phyloP scores from a whole-genome alignment of 345 rosid genomes.

The Citrus maxima region DNA sequence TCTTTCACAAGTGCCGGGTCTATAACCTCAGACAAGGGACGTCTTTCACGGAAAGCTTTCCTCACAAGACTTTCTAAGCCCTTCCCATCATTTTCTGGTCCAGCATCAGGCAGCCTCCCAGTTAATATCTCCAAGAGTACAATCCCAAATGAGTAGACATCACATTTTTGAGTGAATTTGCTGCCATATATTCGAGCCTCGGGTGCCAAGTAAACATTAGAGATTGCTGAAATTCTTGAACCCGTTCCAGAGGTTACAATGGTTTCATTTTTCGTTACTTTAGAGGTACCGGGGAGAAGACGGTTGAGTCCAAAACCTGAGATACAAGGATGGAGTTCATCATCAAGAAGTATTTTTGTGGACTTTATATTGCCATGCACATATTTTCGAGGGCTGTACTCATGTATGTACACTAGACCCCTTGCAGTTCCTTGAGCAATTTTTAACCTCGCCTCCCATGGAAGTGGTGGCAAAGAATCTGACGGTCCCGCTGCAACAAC shows the following conservation, averaged over 20 bases:
- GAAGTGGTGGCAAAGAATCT: constrained; percentile 40
- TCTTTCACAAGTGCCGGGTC: constrained; percentile 60
- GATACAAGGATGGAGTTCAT: constrained; percentile 74
- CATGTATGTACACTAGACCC: constrained; percentile 82
- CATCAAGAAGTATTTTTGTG: constrained; percentile 80
- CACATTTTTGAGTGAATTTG: constrained; percentile 81
- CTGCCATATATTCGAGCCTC: constrained; percentile 65
- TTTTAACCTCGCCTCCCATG: constrained; percentile 77
- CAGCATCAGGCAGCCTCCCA: constrained; percentile 54
- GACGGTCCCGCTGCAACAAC: constrained; percentile 51
- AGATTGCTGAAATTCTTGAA: constrained; percentile 45
- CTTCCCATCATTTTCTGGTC: constrained; percentile 56
- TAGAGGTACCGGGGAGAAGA: constrained; percentile 45
- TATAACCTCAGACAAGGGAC: constrained; percentile 67
- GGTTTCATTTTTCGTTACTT: constrained; percentile 36
- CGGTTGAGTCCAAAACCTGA: constrained; percentile 75
- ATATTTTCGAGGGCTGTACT: constrained; percentile 63
- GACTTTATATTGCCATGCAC: constrained; percentile 83
- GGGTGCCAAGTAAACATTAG: constrained; percentile 64
- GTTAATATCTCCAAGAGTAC: constrained; percentile 85
- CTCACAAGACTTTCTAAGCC: constrained; percentile 63
- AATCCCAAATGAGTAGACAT: constrained; percentile 85
- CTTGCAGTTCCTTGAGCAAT: constrained; percentile 90
- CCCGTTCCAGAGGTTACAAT: constrained; percentile 36
- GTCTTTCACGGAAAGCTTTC: constrained; percentile 64